These are phyloP conservation scores for Tilletia caries DNA, from an alignment of 1,284 basidiomycete species.

Conservation along the genomic window DNA sequence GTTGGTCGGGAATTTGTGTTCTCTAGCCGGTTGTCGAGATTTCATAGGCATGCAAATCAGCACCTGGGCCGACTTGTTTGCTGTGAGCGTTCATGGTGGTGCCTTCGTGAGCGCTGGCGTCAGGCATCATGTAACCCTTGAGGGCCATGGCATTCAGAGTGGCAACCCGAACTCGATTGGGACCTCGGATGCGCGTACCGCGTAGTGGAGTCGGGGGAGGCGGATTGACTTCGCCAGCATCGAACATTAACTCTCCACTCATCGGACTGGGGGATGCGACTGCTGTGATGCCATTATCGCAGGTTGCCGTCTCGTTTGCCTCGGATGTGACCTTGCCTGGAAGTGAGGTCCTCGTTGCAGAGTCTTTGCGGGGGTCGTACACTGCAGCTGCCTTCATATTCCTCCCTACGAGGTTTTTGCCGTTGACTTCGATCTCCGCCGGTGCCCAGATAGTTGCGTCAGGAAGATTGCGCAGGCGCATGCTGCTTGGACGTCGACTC, in stretches of 20 bases:
- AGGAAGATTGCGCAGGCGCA: slow-evolving; percentile 8
- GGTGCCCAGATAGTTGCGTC: slow-evolving; percentile 14
- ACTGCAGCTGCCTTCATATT: slow-evolving; percentile 15
- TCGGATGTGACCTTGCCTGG: too few relatives aligned
- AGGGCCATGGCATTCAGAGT: neutral
- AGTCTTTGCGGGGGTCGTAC: slow-evolving; percentile 6
- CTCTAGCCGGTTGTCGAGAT: too few relatives aligned
- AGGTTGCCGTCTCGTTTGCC: too few relatives aligned
- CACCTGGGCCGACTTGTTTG: neutral
- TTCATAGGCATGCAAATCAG: too few relatives aligned
- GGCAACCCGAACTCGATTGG: neutral
- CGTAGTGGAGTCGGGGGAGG: neutral
- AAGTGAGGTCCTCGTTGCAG: too few relatives aligned
- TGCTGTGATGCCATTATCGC: too few relatives aligned
- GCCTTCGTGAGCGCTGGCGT: slow-evolving; percentile 2
- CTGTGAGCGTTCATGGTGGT: neutral
- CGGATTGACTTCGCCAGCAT: neutral
- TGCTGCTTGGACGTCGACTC: slow-evolving; percentile 8
- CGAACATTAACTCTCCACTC: neutral
- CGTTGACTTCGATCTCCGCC: slow-evolving; percentile 17
- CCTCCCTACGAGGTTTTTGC: slow-evolving; percentile 6
- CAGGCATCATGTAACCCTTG: neutral
- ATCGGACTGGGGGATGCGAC: too few relatives aligned
- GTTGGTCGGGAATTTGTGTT: too few relatives aligned
- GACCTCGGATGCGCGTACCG: neutral